phyloP scores from a whole-genome alignment of 176 grass and related monocot species.

The Oropetium thomaeum region DNA sequence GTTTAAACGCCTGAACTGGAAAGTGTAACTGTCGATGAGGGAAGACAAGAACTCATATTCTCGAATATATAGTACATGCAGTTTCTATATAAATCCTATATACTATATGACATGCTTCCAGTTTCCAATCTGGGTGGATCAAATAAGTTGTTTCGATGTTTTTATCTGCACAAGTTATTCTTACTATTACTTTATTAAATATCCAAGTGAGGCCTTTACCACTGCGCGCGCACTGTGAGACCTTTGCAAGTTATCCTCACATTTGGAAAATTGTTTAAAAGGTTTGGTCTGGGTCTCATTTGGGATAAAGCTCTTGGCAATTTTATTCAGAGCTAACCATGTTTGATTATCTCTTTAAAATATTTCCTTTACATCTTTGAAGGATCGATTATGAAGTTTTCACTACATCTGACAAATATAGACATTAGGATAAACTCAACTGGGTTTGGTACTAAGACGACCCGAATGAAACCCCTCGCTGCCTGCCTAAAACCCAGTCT shows the following conservation, averaged over 20 bases:
- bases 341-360: neutral
- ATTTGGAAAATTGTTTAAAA: neutral
- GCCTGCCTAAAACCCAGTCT: constrained; percentile 32
- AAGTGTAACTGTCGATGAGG: neutral
- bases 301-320: neutral
- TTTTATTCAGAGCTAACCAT: neutral
- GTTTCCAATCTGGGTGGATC: neutral
- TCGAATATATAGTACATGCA: constrained; percentile 4
- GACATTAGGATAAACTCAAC: too few relatives aligned
- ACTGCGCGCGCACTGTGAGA: too few relatives aligned
- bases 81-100: neutral
- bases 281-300: neutral
- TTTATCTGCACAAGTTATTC: neutral
- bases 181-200: too few relatives aligned
- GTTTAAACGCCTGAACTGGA: neutral
- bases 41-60: neutral
- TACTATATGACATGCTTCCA: neutral
- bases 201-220: too few relatives aligned
- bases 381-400: neutral
- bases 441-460: too few relatives aligned
- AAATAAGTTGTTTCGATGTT: neutral
- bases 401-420: too few relatives aligned
- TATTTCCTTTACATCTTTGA: too few relatives aligned
- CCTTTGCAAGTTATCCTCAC: too few relatives aligned
- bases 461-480: neutral